Evolutionary conservation across 441 rosid species (phyloP).

Genomic region (Populus hybrid): DNA sequence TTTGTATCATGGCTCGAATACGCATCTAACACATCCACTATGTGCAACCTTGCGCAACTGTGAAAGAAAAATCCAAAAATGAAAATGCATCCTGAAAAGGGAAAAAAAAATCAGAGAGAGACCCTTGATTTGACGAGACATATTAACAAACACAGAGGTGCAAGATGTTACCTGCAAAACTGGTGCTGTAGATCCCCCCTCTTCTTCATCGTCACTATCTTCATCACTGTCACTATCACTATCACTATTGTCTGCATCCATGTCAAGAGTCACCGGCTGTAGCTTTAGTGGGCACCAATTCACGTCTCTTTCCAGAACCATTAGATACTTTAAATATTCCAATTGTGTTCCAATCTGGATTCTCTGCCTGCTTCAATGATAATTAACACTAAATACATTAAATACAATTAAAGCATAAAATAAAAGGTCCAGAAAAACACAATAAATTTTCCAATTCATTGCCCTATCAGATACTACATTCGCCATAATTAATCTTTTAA

Average conservation of each 20-base stretch:
- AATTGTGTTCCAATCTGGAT: slow-evolving; percentile 65
- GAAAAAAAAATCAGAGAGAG: too few species aligned
- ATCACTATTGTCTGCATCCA: slow-evolving; percentile 62
- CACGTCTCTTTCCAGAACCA: slow-evolving; percentile 77
- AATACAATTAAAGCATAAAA: not conserved
- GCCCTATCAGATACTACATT: not conserved
- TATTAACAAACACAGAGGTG: slow-evolving; percentile 11
- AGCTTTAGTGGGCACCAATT: slow-evolving; percentile 54
- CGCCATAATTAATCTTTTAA: not conserved
- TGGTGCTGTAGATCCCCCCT: slow-evolving; percentile 56
- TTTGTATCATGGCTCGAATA: slow-evolving; percentile 89
- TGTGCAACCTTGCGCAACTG: slow-evolving; percentile 81
- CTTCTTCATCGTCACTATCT: slow-evolving; percentile 54
- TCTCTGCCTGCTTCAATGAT: slow-evolving; percentile 60
- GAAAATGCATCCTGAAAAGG: slow-evolving; percentile 5
- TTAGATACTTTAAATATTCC: slow-evolving; percentile 76
- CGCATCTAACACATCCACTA: slow-evolving; percentile 87
- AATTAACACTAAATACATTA: not conserved
- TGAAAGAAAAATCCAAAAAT: slow-evolving; percentile 18
- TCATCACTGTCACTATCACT: slow-evolving; percentile 88
- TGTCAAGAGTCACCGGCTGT: slow-evolving; percentile 45
- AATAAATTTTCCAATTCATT: not conserved
- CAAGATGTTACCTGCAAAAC: slow-evolving; percentile 56
- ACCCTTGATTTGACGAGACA: not conserved
- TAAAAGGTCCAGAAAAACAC: not conserved